Evolutionary conservation across 768 basidiomycete species (phyloP).

Genomic region (Pisolithus orientalis): DNA sequence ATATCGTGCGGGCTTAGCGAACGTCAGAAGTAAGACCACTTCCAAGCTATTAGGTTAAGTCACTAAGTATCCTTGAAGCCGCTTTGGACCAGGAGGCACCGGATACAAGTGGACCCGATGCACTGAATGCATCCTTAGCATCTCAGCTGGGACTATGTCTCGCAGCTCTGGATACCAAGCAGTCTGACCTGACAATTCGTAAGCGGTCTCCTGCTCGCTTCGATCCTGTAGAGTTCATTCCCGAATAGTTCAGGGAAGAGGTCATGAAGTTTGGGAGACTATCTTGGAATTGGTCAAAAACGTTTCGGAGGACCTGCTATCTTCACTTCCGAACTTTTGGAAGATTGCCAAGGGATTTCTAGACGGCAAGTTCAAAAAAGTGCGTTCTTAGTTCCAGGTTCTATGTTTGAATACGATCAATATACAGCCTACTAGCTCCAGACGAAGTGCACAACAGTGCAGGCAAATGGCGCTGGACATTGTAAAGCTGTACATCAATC

Average conservation of each 20-base stretch:
- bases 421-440: conserved; percentile 37
- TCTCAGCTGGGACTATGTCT: conserved; percentile 58
- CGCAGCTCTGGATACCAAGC: conserved; percentile 54
- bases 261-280: conserved; percentile 77
- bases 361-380: conserved; percentile 91
- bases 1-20: conserved; percentile 45
- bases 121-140: conserved; percentile 39
- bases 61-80: conserved; percentile 28
- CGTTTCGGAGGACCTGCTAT: conserved; percentile 78
- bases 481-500: conserved; percentile 76
- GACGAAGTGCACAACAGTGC: conserved; percentile 79
- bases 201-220: conserved; percentile 10
- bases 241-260: conserved; percentile 56
- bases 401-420: conserved; percentile 5
- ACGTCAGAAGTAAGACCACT: conserved; percentile 39
- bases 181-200: conserved; percentile 60
- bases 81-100: conserved; percentile 37
- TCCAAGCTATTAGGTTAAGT: conserved; percentile 5
- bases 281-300: conserved; percentile 75
- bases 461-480: conserved; percentile 85
- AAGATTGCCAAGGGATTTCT: conserved; percentile 85
- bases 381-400: conserved; percentile 24
- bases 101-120: conserved; percentile 31
- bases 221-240: not conserved
- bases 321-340: conserved; percentile 91